phyloP scores from a whole-genome alignment of 83 land plant species.

The Diphasiastrum complanatum region DNA sequence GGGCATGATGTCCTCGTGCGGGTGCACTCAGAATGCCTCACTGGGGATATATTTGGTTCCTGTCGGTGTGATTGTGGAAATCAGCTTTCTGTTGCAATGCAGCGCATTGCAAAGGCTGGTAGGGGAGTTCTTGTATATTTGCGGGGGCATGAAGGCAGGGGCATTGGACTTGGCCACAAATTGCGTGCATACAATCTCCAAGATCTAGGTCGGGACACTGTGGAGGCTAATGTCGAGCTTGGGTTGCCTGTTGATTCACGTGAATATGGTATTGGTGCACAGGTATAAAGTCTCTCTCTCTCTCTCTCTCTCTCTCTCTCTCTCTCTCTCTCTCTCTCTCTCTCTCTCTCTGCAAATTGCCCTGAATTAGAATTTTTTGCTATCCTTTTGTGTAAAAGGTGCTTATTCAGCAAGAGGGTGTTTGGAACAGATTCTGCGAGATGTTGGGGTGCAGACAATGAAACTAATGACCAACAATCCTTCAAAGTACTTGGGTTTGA shows the following conservation, averaged over 20 bases:
- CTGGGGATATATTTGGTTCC: constrained; percentile 96
- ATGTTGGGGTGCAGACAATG: constrained; percentile 78
- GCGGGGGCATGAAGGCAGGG: constrained; percentile 98
- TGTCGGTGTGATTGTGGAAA: constrained; percentile 96
- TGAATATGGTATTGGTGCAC: constrained; percentile 99
- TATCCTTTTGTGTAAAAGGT: not conserved
- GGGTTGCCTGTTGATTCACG: constrained; percentile 97
- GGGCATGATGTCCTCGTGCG: constrained; percentile 89
- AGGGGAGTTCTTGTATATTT: constrained; percentile 92
- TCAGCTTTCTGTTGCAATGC: constrained; percentile 78
- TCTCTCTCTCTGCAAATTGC: not conserved
- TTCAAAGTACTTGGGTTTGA: constrained; percentile 70
- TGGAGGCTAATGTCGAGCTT: constrained; percentile 92
- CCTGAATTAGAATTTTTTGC: not conserved
- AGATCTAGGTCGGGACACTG: constrained; percentile 93
- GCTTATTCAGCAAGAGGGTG: not conserved
- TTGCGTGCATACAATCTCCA: constrained; percentile 90
- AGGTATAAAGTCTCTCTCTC: constrained; percentile 46
- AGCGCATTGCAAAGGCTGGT: constrained; percentile 71
- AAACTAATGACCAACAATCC: constrained; percentile 88
- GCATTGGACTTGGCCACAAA: constrained; percentile 98
- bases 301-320: not conserved
- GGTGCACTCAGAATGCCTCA: constrained; percentile 96
- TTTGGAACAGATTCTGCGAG: constrained; percentile 64
- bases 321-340: not conserved